Conservation (phyloP, 176 grass and related monocot genomes). For the Ampelocalamus luodianensis region DNA sequence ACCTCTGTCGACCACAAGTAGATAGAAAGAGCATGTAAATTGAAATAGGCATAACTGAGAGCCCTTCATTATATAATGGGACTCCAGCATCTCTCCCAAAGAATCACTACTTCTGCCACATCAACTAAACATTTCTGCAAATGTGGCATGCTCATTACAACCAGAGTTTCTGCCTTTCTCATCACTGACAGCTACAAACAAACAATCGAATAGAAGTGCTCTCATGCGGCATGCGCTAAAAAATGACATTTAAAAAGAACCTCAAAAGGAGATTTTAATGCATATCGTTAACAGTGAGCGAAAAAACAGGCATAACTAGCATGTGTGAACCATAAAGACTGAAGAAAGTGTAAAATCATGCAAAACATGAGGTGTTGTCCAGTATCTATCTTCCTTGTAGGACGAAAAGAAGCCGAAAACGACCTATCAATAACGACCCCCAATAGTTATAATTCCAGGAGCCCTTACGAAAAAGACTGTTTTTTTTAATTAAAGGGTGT, state of each 20-base stretch:
- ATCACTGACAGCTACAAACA: neutral
- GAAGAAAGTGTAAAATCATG: neutral
- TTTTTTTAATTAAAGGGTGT: too few species aligned
- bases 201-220: neutral
- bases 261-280: neutral
- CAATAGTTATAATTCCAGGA: neutral
- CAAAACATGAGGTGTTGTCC: neutral
- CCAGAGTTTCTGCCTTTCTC: neutral
- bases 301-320: neutral
- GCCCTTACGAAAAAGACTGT: neutral
- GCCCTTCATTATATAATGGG: neutral
- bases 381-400: neutral
- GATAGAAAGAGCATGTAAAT: neutral
- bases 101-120: neutral
- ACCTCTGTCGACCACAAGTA: neutral
- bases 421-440: neutral
- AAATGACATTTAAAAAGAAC: neutral
- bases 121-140: slow-evolving; percentile 26
- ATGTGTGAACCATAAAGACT: neutral
- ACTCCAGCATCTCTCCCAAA: neutral
- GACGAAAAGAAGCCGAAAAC: neutral
- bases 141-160: slow-evolving; percentile 17
- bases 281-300: neutral
- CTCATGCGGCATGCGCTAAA: neutral
- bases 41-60: neutral